These are phyloP conservation scores for Epichloe baconii DNA, from an alignment of 2,329 filamentous ascomycete species.

Conservation along the genomic window DNA sequence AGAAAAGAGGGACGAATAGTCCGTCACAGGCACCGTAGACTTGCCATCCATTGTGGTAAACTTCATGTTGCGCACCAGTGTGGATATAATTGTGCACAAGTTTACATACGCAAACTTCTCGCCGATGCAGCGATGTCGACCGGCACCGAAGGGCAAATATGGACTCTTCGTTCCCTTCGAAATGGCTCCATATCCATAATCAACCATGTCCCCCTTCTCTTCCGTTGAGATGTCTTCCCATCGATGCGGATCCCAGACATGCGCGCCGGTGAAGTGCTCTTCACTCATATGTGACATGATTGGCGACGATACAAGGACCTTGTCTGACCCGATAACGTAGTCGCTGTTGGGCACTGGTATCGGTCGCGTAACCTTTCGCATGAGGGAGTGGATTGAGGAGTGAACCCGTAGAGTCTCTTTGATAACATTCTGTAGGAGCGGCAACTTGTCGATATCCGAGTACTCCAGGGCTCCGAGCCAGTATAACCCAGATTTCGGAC, in stretches of 20 bases:
- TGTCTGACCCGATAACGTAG: constrained; percentile 55
- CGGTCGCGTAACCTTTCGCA: constrained; percentile 82
- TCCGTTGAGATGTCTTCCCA: constrained; percentile 47
- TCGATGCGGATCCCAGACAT: constrained; percentile 79
- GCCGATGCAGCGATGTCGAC: constrained; percentile 86
- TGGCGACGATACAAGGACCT: constrained; percentile 43
- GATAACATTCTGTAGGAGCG: constrained; percentile 71
- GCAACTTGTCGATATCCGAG: constrained; percentile 65
- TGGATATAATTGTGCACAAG: constrained; percentile 49
- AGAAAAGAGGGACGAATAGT: constrained; percentile 42
- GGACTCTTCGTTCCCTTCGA: constrained; percentile 82
- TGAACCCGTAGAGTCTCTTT: constrained; percentile 88
- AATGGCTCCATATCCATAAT: constrained; percentile 88
- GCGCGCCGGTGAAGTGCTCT: constrained; percentile 65
- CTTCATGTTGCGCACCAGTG: constrained; percentile 47
- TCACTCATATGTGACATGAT: constrained; percentile 37
- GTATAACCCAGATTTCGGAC: constrained; percentile 32
- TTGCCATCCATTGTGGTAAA: constrained; percentile 43
- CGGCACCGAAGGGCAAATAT: constrained; percentile 88
- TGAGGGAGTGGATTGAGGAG: constrained; percentile 87
- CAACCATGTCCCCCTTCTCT: constrained; percentile 54
- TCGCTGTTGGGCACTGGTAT: constrained; percentile 74
- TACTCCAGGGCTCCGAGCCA: constrained; percentile 63
- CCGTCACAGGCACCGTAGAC: constrained; percentile 46
- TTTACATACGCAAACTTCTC: constrained; percentile 85